A percentile compares a stretch with the other conserved stretches of the same genome.
phyloP scores from a whole-genome alignment of 345 rosid species.

The Hirschfeldia incana region DNA sequence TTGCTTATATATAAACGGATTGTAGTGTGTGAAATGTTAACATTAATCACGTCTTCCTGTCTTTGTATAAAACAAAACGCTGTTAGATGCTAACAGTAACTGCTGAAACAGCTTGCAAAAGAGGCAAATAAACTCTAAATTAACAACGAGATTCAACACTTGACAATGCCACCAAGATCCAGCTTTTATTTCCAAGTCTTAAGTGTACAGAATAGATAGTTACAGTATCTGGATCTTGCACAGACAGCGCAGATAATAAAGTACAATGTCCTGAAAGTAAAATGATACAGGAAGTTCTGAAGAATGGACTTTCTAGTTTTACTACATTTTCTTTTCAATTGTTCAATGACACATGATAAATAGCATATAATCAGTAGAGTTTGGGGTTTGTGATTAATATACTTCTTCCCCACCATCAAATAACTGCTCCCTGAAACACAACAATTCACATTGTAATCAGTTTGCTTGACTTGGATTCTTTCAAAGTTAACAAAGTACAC shows the following conservation, averaged over 20 bases:
- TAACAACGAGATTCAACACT: not conserved
- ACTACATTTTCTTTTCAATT: not conserved
- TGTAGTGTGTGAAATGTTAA: slow-evolving; percentile 20
- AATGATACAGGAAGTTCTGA: slow-evolving; percentile 28
- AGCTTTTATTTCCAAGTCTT: slow-evolving; percentile 5
- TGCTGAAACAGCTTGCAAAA: not conserved
- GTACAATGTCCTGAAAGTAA: slow-evolving; percentile 20
- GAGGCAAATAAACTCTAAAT: not conserved
- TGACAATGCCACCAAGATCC: slow-evolving; percentile 1
- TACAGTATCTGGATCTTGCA: slow-evolving; percentile 23
- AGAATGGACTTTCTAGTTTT: slow-evolving; percentile 23
- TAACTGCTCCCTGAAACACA: slow-evolving; percentile 67
- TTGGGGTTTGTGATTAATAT: slow-evolving; percentile 12
- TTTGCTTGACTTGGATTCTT: slow-evolving; percentile 14
- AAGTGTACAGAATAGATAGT: slow-evolving; percentile 9
- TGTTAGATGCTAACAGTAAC: not conserved
- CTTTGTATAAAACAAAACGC: not conserved
- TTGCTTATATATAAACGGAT: slow-evolving; percentile 18
- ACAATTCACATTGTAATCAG: slow-evolving; percentile 14
- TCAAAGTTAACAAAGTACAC: not conserved
- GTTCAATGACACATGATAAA: slow-evolving; percentile 8
- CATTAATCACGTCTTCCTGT: not conserved
- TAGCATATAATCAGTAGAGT: not conserved
- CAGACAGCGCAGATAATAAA: not conserved
- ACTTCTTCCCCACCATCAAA: slow-evolving; percentile 53